These are phyloP conservation scores for Microcera coccophila DNA, from an alignment of 2,329 filamentous ascomycete species.

Conservation along the genomic window DNA sequence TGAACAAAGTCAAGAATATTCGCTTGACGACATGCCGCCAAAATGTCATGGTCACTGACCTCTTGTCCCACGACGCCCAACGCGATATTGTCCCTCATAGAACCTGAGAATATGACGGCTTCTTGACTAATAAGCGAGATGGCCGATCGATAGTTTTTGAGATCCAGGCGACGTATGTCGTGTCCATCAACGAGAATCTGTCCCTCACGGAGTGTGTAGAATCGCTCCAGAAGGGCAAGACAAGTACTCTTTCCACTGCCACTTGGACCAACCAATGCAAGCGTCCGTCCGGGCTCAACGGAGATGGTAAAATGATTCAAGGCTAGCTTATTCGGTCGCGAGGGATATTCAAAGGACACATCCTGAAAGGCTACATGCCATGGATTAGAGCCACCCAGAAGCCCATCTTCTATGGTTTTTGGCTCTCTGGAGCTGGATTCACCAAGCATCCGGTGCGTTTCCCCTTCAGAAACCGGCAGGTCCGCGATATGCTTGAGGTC, in stretches of 20 bases:
- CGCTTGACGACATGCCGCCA: neutral
- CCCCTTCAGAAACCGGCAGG: too few species aligned
- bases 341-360: neutral
- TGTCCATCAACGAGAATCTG: constrained; percentile 26
- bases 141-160: constrained; percentile 18
- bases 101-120: neutral
- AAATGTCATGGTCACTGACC: neutral
- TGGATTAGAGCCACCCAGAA: too few species aligned
- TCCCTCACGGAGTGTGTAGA: constrained; percentile 37
- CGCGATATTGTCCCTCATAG: neutral
- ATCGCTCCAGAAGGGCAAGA: constrained; percentile 48
- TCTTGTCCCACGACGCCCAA: neutral
- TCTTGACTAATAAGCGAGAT: constrained; percentile 1
- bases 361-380: neutral
- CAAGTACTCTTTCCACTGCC: constrained; percentile 21
- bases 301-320: neutral
- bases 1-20: constrained; percentile 1
- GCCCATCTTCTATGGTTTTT: too few species aligned
- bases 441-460: too few species aligned
- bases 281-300: neutral
- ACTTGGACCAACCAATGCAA: neutral
- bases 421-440: too few species aligned
- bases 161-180: constrained; percentile 29
- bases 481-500: too few species aligned
- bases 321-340: neutral